phyloP scores from a whole-genome alignment of 768 basidiomycete species.

The Auriscalpium orientale region DNA sequence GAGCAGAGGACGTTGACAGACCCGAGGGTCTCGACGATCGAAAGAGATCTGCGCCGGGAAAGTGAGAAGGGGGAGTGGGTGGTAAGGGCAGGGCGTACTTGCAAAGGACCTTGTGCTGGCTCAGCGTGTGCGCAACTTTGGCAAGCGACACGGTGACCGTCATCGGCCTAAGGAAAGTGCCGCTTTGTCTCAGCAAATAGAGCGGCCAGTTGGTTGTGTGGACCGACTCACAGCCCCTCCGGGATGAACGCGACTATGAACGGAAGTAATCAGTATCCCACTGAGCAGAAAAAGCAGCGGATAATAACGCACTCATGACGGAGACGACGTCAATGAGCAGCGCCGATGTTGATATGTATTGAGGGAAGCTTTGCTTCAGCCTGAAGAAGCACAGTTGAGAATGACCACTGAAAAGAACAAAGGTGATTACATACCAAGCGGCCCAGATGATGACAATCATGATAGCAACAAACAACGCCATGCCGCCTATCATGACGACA shows the following conservation, averaged over 20 bases:
- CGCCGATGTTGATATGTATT: constrained; percentile 40
- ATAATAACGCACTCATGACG: constrained; percentile 33
- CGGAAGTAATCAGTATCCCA: background rate
- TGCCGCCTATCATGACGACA: constrained; percentile 40
- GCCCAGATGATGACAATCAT: constrained; percentile 43
- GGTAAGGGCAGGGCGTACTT: constrained; percentile 20
- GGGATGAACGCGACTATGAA: constrained; percentile 39
- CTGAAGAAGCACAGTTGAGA: constrained; percentile 20
- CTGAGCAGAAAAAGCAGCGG: background rate
- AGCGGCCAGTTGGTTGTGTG: background rate
- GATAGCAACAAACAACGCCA: constrained; percentile 35
- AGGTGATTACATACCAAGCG: constrained; percentile 24
- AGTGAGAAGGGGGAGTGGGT: background rate
- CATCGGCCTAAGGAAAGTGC: constrained; percentile 27
- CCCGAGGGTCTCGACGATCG: constrained; percentile 63
- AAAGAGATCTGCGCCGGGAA: constrained; percentile 29
- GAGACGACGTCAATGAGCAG: constrained; percentile 53
- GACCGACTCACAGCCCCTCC: constrained; percentile 30
- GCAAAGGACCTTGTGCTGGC: constrained; percentile 44
- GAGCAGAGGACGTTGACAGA: constrained; percentile 46
- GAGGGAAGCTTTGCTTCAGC: constrained; percentile 33
- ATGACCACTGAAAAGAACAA: constrained; percentile 7
- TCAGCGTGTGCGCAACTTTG: constrained; percentile 36
- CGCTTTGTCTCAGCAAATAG: background rate
- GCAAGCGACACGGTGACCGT: constrained; percentile 51